Evolutionary conservation across 768 basidiomycete species (phyloP), one percentile per base, ranked within the genome.

Genomic region (Lepiota venenata): DNA sequence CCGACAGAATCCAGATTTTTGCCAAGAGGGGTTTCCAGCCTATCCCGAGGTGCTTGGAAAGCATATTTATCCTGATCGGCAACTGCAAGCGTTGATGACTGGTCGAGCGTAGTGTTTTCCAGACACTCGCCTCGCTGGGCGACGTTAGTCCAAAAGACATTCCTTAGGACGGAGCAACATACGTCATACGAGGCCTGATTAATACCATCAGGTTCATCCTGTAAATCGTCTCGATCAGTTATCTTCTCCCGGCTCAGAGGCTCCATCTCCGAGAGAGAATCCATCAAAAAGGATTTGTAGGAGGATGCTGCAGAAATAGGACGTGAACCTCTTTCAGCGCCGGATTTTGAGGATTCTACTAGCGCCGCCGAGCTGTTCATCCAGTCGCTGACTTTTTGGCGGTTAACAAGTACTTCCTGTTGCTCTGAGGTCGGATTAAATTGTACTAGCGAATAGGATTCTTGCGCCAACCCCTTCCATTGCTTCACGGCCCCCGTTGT

Each of bases 381-480:
- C 45, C 52, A 54, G 7, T 47, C 47, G 22, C 38, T 41, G 37
- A 47, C 52, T 32, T 47, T 47, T 47, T 41, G 52, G 18, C 44
- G 45, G 40, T 47, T 54, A 25, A 36, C 45, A 12, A 16, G 25
- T 47, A 47, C 25, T 29, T 54, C 39, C 29, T 12, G 52, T 25
- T 29, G 37, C n/a, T 47, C 38, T 16, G 39, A 18, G 9, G 52
- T 9, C 14, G 52, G 38, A 29, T 20, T n/a, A 14, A 47, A 15
- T 47, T 41, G 38, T 18, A 21, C 18, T 21, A 32, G 32, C 16
- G 46, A 18, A n/a, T n/a, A 15, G 9, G 11, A 11, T 25, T 25
- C 25, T 41, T 2, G 16, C 11, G n/a, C 15, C 6, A 27, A 4
- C 29, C 27, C 39, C 21, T 29, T 50, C 16, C 9, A 25, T 18